These are phyloP conservation scores for Urochloa ruziziensis DNA, from an alignment of 176 grass and related monocot genomes.

Conservation along the genomic window DNA sequence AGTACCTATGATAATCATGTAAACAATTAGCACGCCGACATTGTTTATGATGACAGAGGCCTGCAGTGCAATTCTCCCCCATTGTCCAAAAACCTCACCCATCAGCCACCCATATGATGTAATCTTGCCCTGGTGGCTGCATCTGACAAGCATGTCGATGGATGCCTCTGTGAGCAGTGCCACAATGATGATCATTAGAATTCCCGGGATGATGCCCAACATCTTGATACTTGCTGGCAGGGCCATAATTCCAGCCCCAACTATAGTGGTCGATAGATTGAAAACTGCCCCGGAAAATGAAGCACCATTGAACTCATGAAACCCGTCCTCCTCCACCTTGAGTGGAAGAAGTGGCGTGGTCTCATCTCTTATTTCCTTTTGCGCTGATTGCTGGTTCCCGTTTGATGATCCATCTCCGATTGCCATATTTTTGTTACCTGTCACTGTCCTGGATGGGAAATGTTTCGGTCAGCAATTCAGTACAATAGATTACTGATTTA, in stretches of 20 bases:
- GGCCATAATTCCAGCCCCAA: conserved; percentile 96
- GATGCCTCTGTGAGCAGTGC: conserved; percentile 81
- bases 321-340: conserved; percentile 31
- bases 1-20: conserved; percentile 97
- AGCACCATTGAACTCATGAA: conserved; percentile 47
- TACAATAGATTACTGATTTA: neutral
- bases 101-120: conserved; percentile 77
- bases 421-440: conserved; percentile 25
- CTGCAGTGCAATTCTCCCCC: conserved; percentile 74
- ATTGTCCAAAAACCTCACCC: conserved; percentile 58
- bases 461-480: neutral
- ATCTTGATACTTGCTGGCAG: conserved; percentile 84
- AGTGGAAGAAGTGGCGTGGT: conserved; percentile 58
- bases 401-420: neutral
- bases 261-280: conserved; percentile 81
- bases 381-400: neutral
- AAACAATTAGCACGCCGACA: conserved; percentile 75
- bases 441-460: conserved; percentile 10
- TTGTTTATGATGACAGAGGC: conserved; percentile 76
- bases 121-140: conserved; percentile 61
- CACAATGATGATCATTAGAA: conserved; percentile 75
- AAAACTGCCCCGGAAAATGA: conserved; percentile 80
- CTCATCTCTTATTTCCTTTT: conserved; percentile 50
- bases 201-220: conserved; percentile 75
- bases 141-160: conserved; percentile 78